Evolutionary conservation across 768 basidiomycete genomes (phyloP), one percentile per base, ranked within the genome.

Genomic region (Suillus variegatus): DNA sequence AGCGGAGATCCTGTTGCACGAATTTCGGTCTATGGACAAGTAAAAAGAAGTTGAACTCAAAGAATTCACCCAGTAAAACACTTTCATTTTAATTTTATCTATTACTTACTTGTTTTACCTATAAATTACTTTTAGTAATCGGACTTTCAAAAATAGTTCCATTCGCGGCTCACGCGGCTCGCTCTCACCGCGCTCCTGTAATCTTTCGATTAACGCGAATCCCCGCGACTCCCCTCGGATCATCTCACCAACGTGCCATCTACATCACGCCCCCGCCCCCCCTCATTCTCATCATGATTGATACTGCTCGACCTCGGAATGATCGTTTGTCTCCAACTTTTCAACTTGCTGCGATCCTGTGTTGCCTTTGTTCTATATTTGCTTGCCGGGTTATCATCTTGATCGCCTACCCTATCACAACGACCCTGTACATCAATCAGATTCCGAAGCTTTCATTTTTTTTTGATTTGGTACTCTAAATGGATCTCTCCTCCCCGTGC

Each of bases 391-490:
- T 70, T 60, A 74, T 71, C 73, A 76, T 70, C 70, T 75, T 74
- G 75, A 76, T 76, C 75, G 68, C 68, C 71, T 74, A 76, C 77
- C 77, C 75, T 78, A 76, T 76, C 76, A 76, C 69, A 67, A 54
- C 75, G 76, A 76, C 76, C 75, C 75, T 76, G 60, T 57, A n/a
- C 70, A 75, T 75, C 74, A 75, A 69, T 67, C 69, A 71, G 72
- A 75, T 75, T 75, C 70, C 74, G 74, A 71, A 72, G 68, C 62
- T 67, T 44, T 62, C 55, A 18, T 55, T 63, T n/a, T 43, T 16
- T 49, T 66, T 75, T 69, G 69, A 75, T 73, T 69, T 67, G 65
- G 60, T 16, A 18, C 71, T 65, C 64, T 44, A 70, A 66, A 69
- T 73, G 72, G 73, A 58, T 73, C 54, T 67, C 67, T 63, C 72